Base-by-base conservation (phyloP, 1,139 yeast genomes). In the Debaryomyces singareniensis region DNA sequence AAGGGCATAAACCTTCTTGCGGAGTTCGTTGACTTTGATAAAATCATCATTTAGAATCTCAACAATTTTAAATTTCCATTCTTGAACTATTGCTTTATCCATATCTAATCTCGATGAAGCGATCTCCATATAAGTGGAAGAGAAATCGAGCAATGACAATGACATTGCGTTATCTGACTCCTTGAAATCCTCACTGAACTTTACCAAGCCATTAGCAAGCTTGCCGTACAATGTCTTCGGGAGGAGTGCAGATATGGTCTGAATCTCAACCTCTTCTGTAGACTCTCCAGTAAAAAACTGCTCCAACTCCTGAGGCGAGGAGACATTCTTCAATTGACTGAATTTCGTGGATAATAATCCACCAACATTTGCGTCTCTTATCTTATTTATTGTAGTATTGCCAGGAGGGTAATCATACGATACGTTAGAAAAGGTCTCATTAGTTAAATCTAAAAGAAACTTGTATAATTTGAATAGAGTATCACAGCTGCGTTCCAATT, bases 391-490 rank as follows among this genome's bases (percentile, higher is more conserved):
- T 6, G 72, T 61, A 25, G 59, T 55, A 51, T 78, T 63, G 31
- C 80, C 82, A 24, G 86, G 86, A 18, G 87, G 87, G 43, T 78
- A 79, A 49, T 80, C 89, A 51, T 80, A 80, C 29, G 80, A 73
- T 32, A 76, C 76, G 35, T 77, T 68, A 43, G 68, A 81, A 46
- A 70, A 80, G 35, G 82, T 80, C 34, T 69, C 76, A 37, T 55
- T 53, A 26, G 82, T 73, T 42, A 75, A 73, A 16, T 67, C 63
- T 33, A 78, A 61, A 39, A 78, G 61, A 49, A 75, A 77, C 38
- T 75, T 72, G 55, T 77, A 76, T 39, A 76, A 69, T 33, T 64
- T 64, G 47, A 75, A 72, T 41, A 79, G 60, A 33, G 72, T 64
- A 53, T 78, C 91, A 37, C 81, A 78, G 45, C 72, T 73, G 37